phyloP scores from a whole-genome alignment of 2,329 filamentous ascomycete genomes.

The Aspergillus clavatus region DNA sequence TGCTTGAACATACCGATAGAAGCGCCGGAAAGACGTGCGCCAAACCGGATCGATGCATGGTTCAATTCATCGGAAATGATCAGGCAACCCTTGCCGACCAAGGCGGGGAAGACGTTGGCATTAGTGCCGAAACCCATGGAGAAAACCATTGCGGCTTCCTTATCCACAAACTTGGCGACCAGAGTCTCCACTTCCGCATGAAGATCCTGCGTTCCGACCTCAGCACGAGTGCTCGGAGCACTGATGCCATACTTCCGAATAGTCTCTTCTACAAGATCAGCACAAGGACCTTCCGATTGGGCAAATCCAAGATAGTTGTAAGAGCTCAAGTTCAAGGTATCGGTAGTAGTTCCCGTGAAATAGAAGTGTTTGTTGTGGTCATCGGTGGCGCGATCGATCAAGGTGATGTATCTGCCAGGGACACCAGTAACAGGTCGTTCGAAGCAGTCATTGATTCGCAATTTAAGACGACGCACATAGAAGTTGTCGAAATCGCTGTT shows the following conservation, averaged over 20 bases:
- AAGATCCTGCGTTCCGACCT: conserved; percentile 82
- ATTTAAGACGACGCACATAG: conserved; percentile 87
- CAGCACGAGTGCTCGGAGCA: conserved; percentile 73
- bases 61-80: conserved; percentile 97
- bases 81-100: conserved; percentile 87
- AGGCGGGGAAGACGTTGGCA: conserved; percentile 81
- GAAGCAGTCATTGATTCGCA: conserved; percentile 95
- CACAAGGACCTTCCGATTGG: conserved; percentile 93
- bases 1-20: conserved; percentile 97
- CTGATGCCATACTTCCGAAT: conserved; percentile 82
- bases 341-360: conserved; percentile 82
- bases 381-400: conserved; percentile 83
- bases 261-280: conserved; percentile 81
- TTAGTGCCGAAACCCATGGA: conserved; percentile 99
- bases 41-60: conserved; percentile 94
- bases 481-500: conserved; percentile 99
- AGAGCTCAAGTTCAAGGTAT: conserved; percentile 97
- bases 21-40: conserved; percentile 86
- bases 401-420: conserved; percentile 85
- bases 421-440: conserved; percentile 88
- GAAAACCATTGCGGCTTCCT: conserved; percentile 92
- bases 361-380: conserved; percentile 90
- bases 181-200: conserved; percentile 84
- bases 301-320: conserved; percentile 99
- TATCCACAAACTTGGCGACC: conserved; percentile 87